Base-by-base conservation (phyloP, 805 yeast species). In the Metschnikowia lochheadii region DNA sequence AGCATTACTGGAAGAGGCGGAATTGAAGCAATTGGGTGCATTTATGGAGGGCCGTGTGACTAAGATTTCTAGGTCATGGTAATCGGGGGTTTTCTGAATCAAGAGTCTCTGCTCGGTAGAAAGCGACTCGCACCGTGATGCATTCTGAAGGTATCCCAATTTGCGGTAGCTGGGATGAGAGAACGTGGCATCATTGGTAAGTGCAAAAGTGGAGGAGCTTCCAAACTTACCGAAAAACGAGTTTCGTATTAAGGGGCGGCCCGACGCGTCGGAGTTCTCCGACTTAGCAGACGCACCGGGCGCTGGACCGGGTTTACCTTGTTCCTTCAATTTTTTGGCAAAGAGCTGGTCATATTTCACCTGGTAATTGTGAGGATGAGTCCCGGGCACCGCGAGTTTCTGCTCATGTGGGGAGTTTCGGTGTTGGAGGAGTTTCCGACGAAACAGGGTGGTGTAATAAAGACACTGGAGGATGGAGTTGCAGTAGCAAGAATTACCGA, bases 401-500 rank as follows among this genome's bases (percentile, higher is more conserved):
- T 64, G 63, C 13, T 68, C 73, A 53, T 71, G 78, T 5, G 62
- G 57, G 1, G 63, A 56, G 6, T 45, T 43, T 32, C 66, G 67
- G 54, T 73, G 72, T n/a, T 56, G 49, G 10, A 69, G 52, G 26
- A 73, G 75, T 47, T 71, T 67, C 44, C 82, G 64, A 1, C 97
- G 78, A 61, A 94, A 89, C 29, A 77, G 78, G 23, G 79, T 76
- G 3, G 92, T 78, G 68, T 87, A 84, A 72, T 81, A 92, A 8
- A 92, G 76, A 57, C 96, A 89, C 65, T 94, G 99, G 21, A 94
- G 70, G 31, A 94, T 87, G 8, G 97, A 89, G 60, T 94, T 94
- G 68, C 96, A 88, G 70, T 92, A 92, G 70, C 98, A 94, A 0
- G 97, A 90, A 64, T 90, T 85, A 2, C 96, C 96, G 60, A 86